These are phyloP conservation scores for Boletellus emodensis DNA, from an alignment of 768 basidiomycete genomes.

Conservation along the genomic window DNA sequence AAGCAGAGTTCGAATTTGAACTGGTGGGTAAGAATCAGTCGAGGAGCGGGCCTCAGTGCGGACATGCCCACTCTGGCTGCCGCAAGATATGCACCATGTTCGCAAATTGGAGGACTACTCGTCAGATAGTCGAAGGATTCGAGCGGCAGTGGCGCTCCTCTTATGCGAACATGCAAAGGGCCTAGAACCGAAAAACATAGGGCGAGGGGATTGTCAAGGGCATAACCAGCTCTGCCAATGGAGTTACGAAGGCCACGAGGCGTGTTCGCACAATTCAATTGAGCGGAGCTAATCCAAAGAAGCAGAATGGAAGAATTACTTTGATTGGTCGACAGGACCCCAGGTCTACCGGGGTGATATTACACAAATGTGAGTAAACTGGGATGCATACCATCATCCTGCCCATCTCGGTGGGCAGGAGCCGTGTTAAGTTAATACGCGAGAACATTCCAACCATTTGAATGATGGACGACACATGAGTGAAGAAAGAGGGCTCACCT, in stretches of 20 bases:
- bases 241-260: not conserved
- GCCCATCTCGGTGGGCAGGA: no score
- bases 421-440: no score
- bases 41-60: not conserved
- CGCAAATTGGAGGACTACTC: not conserved
- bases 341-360: not conserved
- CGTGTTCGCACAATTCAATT: constrained; percentile 1
- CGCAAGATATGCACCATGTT: constrained; percentile 2
- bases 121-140: not conserved
- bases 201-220: not conserved
- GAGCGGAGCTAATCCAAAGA: constrained; percentile 1
- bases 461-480: no score
- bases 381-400: no score
- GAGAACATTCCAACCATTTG: no score
- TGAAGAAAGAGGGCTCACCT: no score
- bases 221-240: not conserved
- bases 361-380: no score
- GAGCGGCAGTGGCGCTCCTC: not conserved
- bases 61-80: constrained; percentile 4
- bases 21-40: not conserved
- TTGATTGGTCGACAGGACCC: constrained; percentile 2
- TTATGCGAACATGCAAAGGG: not conserved
- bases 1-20: not conserved
- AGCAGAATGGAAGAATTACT: constrained; percentile 5
- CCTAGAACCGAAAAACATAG: not conserved